phyloP scores from a whole-genome alignment of 202 grass and related monocot species.

The Setaria viridis region DNA sequence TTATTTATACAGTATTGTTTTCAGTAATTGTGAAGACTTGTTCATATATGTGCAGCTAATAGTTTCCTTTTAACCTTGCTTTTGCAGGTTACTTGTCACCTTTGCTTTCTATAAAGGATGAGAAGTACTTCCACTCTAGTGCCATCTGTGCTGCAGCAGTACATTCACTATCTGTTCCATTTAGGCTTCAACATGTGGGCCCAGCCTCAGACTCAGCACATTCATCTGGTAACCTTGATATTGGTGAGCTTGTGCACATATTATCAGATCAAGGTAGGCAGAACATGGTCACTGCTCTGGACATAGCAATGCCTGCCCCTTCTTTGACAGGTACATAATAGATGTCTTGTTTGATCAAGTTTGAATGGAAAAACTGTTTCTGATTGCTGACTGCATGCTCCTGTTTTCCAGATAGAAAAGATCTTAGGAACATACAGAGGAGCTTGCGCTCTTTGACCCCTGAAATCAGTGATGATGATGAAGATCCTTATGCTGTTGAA shows the following conservation, averaged over 20 bases:
- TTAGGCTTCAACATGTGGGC: conserved; percentile 58
- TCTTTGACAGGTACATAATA: conserved; percentile 68
- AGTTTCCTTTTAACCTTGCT: conserved; percentile 1
- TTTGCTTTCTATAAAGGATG: conserved; percentile 72
- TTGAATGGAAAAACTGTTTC: not conserved
- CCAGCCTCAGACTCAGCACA: conserved; percentile 49
- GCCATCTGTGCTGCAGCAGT: conserved; percentile 85
- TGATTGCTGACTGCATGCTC: not conserved
- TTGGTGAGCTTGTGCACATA: conserved; percentile 76
- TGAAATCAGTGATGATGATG: conserved; percentile 68
- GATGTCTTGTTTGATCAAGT: conserved; percentile 1
- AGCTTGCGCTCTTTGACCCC: conserved; percentile 64
- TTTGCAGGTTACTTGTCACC: conserved; percentile 69
- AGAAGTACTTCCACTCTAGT: conserved; percentile 77
- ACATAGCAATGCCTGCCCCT: conserved; percentile 81
- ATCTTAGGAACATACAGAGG: conserved; percentile 56
- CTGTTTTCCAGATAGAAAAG: conserved; percentile 52
- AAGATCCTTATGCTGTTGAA: conserved; percentile 81
- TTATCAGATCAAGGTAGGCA: conserved; percentile 79
- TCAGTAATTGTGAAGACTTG: not conserved
- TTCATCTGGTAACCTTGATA: conserved; percentile 64
- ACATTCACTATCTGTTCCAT: conserved; percentile 76
- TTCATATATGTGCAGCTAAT: conserved; percentile 28
- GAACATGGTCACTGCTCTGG: conserved; percentile 79
- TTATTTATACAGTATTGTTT: conserved; percentile 12